Percentiles rank a stretch among this genome's conserved stretches.
Conservation (phyloP, 805 yeast species). For the Candida andamanensis region DNA sequence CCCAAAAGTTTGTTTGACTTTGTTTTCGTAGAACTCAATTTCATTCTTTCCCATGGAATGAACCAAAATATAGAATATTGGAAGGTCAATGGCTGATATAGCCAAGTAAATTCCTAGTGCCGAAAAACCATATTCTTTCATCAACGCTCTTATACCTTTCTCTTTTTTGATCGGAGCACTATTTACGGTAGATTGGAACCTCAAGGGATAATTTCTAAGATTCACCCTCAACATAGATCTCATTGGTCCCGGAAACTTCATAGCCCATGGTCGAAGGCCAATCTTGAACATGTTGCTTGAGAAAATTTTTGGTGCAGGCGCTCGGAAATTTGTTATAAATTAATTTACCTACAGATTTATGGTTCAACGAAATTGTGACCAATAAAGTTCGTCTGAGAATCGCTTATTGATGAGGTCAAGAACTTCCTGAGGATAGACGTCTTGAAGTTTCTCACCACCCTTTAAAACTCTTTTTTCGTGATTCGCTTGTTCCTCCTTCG, state of each 20-base stretch:
- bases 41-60: constrained; percentile 85
- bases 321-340: too few relatives aligned
- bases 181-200: constrained; percentile 13
- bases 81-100: constrained; percentile 72
- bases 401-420: constrained; percentile 55
- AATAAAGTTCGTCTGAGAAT: constrained; percentile 70
- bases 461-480: constrained; percentile 75
- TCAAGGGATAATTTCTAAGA: too few relatives aligned
- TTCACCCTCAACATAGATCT: too few relatives aligned
- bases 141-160: constrained; percentile 55
- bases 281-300: too few relatives aligned
- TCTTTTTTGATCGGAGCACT: constrained; percentile 20
- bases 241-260: too few relatives aligned
- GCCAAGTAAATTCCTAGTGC: constrained; percentile 82
- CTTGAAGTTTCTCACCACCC: constrained; percentile 58
- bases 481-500: constrained; percentile 74
- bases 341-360: not conserved
- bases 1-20: constrained; percentile 59
- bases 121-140: constrained; percentile 85
- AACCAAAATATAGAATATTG: constrained; percentile 75
- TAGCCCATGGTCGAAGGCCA: too few relatives aligned
- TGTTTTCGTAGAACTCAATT: constrained; percentile 62
- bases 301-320: too few relatives aligned
- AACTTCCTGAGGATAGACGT: constrained; percentile 60
- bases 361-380: constrained; percentile 44